Base-by-base conservation (phyloP, 2,329 filamentous ascomycete species). In the Fusarium anguioides region DNA sequence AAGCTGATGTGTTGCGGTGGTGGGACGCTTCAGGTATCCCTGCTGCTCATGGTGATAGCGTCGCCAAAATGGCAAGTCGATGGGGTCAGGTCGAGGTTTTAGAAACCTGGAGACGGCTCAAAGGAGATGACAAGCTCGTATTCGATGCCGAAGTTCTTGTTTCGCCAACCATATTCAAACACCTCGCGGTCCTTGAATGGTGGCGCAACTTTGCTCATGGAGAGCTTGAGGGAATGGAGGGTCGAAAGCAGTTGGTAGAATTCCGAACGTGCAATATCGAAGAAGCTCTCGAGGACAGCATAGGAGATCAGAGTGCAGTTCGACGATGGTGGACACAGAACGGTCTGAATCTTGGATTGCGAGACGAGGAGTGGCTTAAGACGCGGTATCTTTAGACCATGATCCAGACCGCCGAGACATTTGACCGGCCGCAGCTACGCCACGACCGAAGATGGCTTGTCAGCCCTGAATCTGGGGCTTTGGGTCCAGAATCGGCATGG, bases 221-320 rank as follows among this genome's bases (percentile, higher is more conserved):
- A 46, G 81, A 84, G 72, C 79, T 86, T 29, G 81, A 81, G 1
- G 84, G 81, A 37, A 87, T 83, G 85, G 79, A 82, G 37, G 85
- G 84, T 17, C 79, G 83, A 29, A 81, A 81, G 64, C 84, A 94
- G 70, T 86, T 87, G 50, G 94, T 97, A 24, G 93, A 97, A 77
- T 97, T 97, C 79, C 94, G 95, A 77, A 97, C 93, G 2, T 97
- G 94, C 77, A 94, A 97, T 77, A 96, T 98, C 63, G 94, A 97
- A 76, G 95, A 97, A 79, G 94, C 94, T 1, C 84, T 97, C 36
- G 94, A 97, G 76, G 94, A 97, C 75, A 92, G 93, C 21, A 87
- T 95, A 47, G 87, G 86, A 10, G 89, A 91, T 53, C 91, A 93
- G 64, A 87, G 89, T 67, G 85, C 86, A 35, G 92, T 97, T 18